Evolutionary conservation across 2,329 filamentous ascomycete species (phyloP).

Genomic region (Malbranchea zuffiana): DNA sequence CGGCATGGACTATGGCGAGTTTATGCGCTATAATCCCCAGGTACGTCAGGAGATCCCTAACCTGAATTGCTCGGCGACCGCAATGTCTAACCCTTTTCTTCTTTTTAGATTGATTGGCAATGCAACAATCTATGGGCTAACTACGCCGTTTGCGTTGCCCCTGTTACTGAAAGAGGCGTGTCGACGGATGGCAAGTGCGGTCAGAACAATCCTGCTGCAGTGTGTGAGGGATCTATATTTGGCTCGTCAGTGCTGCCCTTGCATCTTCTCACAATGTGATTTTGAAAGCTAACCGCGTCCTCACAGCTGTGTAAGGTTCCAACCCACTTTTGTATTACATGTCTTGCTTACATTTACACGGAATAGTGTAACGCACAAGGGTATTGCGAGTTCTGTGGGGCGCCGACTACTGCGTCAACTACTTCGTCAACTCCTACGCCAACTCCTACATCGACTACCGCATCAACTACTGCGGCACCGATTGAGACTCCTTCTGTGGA

Average conservation of each 20-base stretch:
- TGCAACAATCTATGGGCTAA: conserved; percentile 14
- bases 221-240: conserved; percentile 10
- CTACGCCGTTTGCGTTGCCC: conserved; percentile 15
- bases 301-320: conserved; percentile 6
- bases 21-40: conserved; percentile 11
- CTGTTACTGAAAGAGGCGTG: conserved; percentile 9
- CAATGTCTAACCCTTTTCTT: background rate
- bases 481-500: too few species aligned
- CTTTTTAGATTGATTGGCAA: conserved; percentile 10
- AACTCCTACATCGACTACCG: background rate
- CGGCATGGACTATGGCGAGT: conserved; percentile 8
- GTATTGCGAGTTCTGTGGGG: too few species aligned
- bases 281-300: background rate
- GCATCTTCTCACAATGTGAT: background rate
- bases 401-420: background rate
- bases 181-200: conserved; percentile 10
- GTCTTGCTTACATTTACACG: too few species aligned
- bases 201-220: conserved; percentile 1
- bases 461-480: too few species aligned
- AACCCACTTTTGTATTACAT: too few species aligned
- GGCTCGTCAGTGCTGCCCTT: conserved; percentile 10
- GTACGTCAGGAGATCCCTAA: conserved; percentile 5
- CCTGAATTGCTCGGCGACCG: background rate
- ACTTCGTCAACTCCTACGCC: too few species aligned
- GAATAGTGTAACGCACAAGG: background rate